Evolutionary conservation across 768 basidiomycete genomes (phyloP).

Genomic region (Clitopilus passeckerianus): DNA sequence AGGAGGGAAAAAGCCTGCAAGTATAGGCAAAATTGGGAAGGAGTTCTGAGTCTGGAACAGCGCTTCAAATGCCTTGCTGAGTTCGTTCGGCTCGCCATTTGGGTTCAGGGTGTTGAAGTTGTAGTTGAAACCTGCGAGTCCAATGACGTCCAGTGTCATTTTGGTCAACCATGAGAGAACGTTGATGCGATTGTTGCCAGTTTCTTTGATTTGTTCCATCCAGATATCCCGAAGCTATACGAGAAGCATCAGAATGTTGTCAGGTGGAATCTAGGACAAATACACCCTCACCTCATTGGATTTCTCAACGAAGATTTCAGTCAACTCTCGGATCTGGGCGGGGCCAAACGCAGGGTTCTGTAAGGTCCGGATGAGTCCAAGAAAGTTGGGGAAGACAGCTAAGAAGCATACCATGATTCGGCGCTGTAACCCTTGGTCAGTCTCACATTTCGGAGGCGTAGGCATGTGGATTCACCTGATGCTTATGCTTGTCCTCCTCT

Average conservation of each 20-base stretch:
- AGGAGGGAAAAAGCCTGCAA: slow-evolving; percentile 25
- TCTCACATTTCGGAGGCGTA: no score
- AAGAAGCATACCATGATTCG: slow-evolving; percentile 33
- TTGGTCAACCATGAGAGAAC: slow-evolving; percentile 61
- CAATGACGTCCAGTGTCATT: slow-evolving; percentile 74
- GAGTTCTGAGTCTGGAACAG: slow-evolving; percentile 25
- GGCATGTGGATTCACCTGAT: slow-evolving; percentile 26
- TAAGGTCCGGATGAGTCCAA: neutral
- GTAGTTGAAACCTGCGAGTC: slow-evolving; percentile 45
- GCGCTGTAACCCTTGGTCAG: slow-evolving; percentile 19
- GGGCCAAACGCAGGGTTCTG: slow-evolving; percentile 68
- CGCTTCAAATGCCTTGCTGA: slow-evolving; percentile 39
- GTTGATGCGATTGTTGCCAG: slow-evolving; percentile 37
- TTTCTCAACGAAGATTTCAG: slow-evolving; percentile 53
- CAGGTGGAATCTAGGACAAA: neutral
- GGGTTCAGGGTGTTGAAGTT: slow-evolving; percentile 17
- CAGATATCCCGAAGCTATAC: slow-evolving; percentile 46
- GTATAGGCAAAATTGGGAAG: slow-evolving; percentile 3
- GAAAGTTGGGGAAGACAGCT: neutral
- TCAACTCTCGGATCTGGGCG: slow-evolving; percentile 52
- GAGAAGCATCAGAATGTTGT: neutral
- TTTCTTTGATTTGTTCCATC: slow-evolving; percentile 26
- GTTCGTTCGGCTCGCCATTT: slow-evolving; percentile 29
- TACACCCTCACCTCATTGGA: slow-evolving; percentile 35
- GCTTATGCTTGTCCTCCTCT: slow-evolving; percentile 41